phyloP scores from a whole-genome alignment of 352 stramenopile genomes.

The Phytophthora sp. region DNA sequence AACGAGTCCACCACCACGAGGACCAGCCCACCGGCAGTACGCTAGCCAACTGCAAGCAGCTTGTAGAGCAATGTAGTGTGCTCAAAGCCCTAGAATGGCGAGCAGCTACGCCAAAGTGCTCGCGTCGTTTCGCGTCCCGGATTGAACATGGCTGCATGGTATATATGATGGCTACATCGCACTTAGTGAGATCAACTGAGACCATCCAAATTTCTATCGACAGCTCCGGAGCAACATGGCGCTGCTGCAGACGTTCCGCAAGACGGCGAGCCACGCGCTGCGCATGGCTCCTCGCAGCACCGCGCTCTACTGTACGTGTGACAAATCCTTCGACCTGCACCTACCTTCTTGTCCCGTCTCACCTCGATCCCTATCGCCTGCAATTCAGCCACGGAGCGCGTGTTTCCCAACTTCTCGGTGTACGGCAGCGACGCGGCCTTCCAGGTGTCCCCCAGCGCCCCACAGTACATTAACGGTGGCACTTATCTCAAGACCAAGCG shows the following conservation, averaged over 20 bases:
- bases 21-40: too few species aligned
- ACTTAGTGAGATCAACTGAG: conserved; percentile 13
- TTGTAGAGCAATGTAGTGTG: too few species aligned
- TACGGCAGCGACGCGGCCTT: conserved; percentile 81
- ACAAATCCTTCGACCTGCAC: background rate
- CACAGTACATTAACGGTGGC: conserved; percentile 66
- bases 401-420: conserved; percentile 78
- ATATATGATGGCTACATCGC: conserved; percentile 23
- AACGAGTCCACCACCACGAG: background rate
- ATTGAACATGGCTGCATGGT: conserved; percentile 24
- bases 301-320: conserved; percentile 42
- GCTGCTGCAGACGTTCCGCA: conserved; percentile 46
- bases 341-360: conserved; percentile 6
- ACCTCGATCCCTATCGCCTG: conserved; percentile 12
- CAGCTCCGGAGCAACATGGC: conserved; percentile 25
- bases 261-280: conserved; percentile 26
- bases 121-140: conserved; percentile 37
- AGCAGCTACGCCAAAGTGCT: background rate
- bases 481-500: conserved; percentile 88
- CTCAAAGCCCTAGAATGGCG: background rate
- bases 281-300: conserved; percentile 23
- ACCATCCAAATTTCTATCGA: conserved; percentile 18
- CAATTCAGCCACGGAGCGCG: conserved; percentile 53
- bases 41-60: too few species aligned
- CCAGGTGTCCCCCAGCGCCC: conserved; percentile 69